Conservation (phyloP, 805 yeast species). For the Candida silvicultrix region DNA sequence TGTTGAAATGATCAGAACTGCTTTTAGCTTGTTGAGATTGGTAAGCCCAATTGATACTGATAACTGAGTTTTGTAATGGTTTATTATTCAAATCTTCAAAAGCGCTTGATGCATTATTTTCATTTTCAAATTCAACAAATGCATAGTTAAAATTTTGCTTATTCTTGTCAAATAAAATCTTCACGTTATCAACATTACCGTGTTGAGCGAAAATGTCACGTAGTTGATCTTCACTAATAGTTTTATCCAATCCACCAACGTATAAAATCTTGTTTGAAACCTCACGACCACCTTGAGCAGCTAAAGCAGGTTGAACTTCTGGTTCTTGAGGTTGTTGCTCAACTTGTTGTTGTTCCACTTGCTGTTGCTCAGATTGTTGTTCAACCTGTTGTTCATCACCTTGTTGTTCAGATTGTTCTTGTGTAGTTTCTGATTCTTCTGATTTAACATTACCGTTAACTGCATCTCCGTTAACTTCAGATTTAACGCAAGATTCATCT, state of each 20-base stretch:
- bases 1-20: slow-evolving; percentile 49
- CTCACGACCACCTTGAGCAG: slow-evolving; percentile 77
- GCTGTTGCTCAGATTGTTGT: background rate
- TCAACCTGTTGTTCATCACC: background rate
- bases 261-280: slow-evolving; percentile 66
- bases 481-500: background rate
- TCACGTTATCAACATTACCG: slow-evolving; percentile 58
- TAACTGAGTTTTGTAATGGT: slow-evolving; percentile 44
- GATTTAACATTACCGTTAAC: background rate
- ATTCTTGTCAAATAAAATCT: slow-evolving; percentile 72
- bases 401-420: background rate
- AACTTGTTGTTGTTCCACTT: slow-evolving; percentile 1
- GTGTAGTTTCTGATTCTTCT: background rate
- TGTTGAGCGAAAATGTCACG: slow-evolving; percentile 56
- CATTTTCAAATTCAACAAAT: slow-evolving; percentile 65
- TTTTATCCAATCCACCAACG: slow-evolving; percentile 66
- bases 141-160: slow-evolving; percentile 73
- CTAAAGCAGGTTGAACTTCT: slow-evolving; percentile 53
- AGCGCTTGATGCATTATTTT: slow-evolving; percentile 57
- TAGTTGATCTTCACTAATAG: slow-evolving; percentile 57
- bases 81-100: slow-evolving; percentile 54
- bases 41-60: slow-evolving; percentile 77
- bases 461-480: background rate
- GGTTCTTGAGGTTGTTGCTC: slow-evolving; percentile 10
- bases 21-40: slow-evolving; percentile 66